Base-by-base conservation (phyloP, 176 grass and related monocot species). In the Areca catechu region DNA sequence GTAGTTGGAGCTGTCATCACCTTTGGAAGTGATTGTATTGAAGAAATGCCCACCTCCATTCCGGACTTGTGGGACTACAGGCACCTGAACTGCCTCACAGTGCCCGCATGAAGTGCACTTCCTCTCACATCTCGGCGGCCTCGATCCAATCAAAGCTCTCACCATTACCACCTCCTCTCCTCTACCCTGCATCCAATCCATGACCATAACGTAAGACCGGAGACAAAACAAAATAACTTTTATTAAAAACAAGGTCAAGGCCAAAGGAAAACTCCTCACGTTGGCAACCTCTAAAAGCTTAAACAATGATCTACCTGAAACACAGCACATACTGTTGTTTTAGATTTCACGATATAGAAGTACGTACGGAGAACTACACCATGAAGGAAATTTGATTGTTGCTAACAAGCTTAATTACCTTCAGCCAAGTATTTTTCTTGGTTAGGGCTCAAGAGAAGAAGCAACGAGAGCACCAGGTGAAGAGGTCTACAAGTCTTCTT, bases 11-110 rank as follows among this genome's bases (percentile, higher is more conserved):
- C 75, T 16, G 60, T 30, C 21, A 20, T 66, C 63, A 23, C 16
- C 24, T 16, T 7, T 49, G 7, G 22, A 20, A 27, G 17, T 18
- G 49, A 49, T 19, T 5, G n/a, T 5, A 28, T 10, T 29, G 22
- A 15, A 29, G 63, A 52, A 66, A 54, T 5, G 30, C 1, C 52
- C 16, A 1, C 16, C 22, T 15, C 25, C 20, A 12, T 27, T 75
- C 71, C 56, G 76, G 48, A 50, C 1, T 25, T 69, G 61, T 0
- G 59, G 85, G 12, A 51, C 68, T 4, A 83, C 37, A 48, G 85
- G 85, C 50, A 88, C 79, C 72, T 83, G 85, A 43, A 88, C 85
- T 0, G 85, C 76, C 58, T 88, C 67, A 30, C 85, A 79, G 21
- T 76, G 85, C 9, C 72, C 85, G 5, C 85, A 88, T 3, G 79